Evolutionary conservation across 305 asterid genomes (phyloP).

Genomic region (Solanum chacoense): DNA sequence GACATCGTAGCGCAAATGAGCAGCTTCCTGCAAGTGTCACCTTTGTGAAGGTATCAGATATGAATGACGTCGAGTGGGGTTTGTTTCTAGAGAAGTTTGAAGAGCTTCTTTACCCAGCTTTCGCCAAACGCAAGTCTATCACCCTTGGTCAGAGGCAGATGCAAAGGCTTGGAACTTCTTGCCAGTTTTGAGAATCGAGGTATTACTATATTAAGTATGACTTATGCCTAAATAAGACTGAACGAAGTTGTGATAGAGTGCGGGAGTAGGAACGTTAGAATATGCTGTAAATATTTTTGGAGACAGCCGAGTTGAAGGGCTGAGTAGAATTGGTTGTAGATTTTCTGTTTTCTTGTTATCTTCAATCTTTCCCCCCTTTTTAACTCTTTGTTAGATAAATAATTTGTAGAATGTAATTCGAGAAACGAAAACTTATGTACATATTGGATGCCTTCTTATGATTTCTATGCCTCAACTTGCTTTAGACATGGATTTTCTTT

Average conservation of each 20-base stretch:
- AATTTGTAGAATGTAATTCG: constrained; percentile 31
- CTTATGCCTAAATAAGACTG: constrained; percentile 16
- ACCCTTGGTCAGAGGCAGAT: constrained; percentile 62
- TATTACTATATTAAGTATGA: constrained; percentile 1
- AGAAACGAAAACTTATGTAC: constrained; percentile 8
- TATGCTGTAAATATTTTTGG: constrained; percentile 52
- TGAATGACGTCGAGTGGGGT: constrained; percentile 69
- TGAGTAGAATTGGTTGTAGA: constrained; percentile 28
- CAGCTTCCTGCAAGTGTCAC: constrained; percentile 77
- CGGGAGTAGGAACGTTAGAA: constrained; percentile 3
- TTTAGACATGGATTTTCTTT: neutral
- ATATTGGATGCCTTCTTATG: neutral
- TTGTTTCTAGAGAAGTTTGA: constrained; percentile 70
- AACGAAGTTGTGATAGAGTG: constrained; percentile 8
- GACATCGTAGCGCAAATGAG: constrained; percentile 80
- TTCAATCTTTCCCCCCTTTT: constrained; percentile 1
- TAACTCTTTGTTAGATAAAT: constrained; percentile 49
- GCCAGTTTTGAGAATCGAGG: constrained; percentile 79
- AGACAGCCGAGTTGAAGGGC: constrained; percentile 23
- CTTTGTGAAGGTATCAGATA: constrained; percentile 84
- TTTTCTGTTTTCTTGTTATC: constrained; percentile 8
- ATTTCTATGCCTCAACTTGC: neutral
- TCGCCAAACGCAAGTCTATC: constrained; percentile 53
- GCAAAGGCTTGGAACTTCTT: constrained; percentile 96
- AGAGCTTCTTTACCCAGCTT: constrained; percentile 67